Conservation (phyloP, 768 basidiomycete genomes). For the Boletus rex-veris region DNA sequence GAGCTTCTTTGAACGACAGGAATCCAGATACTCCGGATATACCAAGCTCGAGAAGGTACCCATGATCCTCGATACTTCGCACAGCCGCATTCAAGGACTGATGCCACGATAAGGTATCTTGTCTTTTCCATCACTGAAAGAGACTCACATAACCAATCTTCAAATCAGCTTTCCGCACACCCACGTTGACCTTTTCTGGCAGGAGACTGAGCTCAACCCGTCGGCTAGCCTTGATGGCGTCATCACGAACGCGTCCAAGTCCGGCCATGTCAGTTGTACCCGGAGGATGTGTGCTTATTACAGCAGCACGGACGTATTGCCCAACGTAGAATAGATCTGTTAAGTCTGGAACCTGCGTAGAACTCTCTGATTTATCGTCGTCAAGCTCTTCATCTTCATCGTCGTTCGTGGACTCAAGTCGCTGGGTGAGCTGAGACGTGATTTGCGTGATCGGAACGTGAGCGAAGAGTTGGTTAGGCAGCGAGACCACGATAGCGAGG, state of each 20-base stretch:
- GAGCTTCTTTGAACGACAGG: constrained; percentile 70
- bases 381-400: constrained; percentile 44
- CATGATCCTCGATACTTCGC: constrained; percentile 89
- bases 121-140: background rate
- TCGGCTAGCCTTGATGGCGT: constrained; percentile 61
- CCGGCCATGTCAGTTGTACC: constrained; percentile 60
- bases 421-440: constrained; percentile 69
- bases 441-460: constrained; percentile 95
- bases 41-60: constrained; percentile 87
- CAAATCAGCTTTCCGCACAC: constrained; percentile 75
- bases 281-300: constrained; percentile 63
- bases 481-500: constrained; percentile 84
- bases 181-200: constrained; percentile 82
- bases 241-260: constrained; percentile 63
- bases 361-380: constrained; percentile 39
- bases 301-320: constrained; percentile 79
- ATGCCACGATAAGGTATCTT: background rate
- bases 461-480: constrained; percentile 93
- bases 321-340: constrained; percentile 75
- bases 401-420: constrained; percentile 61
- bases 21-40: constrained; percentile 79
- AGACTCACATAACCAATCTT: constrained; percentile 68
- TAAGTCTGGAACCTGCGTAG: constrained; percentile 58
- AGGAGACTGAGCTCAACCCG: constrained; percentile 82
- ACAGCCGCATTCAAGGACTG: constrained; percentile 76